Evolutionary conservation across 2,329 filamentous ascomycete genomes (phyloP).

Genomic region (Keithomyces neogunnii): DNA sequence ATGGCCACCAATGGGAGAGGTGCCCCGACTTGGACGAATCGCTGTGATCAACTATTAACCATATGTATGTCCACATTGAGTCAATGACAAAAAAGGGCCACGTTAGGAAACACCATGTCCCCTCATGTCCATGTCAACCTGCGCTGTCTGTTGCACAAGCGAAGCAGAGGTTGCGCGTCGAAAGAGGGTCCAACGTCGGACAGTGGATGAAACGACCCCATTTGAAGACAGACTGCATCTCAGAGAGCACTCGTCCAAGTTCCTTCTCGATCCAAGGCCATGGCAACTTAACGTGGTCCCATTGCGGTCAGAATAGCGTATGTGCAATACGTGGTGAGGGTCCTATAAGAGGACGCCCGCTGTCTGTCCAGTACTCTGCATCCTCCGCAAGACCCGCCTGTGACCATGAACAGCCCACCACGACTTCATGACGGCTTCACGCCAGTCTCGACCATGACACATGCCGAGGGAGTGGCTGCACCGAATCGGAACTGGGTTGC

Average conservation of each 20-base stretch:
- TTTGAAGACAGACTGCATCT: background rate
- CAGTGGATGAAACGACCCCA: background rate
- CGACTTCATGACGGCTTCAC: background rate
- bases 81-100: too few species aligned
- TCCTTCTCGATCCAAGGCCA: too few species aligned
- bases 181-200: background rate
- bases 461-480: constrained; percentile 2
- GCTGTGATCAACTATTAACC: too few species aligned
- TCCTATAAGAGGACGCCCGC: background rate
- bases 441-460: background rate
- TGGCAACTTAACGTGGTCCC: too few species aligned
- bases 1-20: too few species aligned
- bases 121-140: background rate
- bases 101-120: too few species aligned
- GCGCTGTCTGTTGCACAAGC: background rate
- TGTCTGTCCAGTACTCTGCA: background rate
- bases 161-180: background rate
- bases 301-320: too few species aligned
- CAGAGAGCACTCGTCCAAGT: background rate
- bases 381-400: background rate
- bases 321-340: too few species aligned
- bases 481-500: constrained; percentile 4
- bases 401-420: background rate
- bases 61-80: too few species aligned
- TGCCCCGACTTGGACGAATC: too few species aligned